Percentiles rank a stretch among this genome's conserved stretches.
phyloP scores from a whole-genome alignment of 2,329 filamentous ascomycete species.

The Xylaria sp. region DNA sequence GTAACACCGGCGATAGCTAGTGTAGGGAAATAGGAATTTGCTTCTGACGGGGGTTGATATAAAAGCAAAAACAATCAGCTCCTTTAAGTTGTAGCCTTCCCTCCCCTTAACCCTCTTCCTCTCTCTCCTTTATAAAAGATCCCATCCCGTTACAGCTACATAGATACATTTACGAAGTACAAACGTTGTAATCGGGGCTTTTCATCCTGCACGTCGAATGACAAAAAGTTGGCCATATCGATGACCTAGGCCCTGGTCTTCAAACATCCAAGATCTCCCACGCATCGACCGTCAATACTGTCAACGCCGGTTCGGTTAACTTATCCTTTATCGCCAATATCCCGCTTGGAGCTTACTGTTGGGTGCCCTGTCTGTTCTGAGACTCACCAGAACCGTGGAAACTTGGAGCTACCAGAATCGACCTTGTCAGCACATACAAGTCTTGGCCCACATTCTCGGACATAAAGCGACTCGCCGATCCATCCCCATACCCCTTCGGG shows the following conservation, averaged over 20 bases:
- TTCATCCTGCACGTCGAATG: not conserved
- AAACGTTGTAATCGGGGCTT: not conserved
- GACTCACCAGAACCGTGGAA: conserved; percentile 38
- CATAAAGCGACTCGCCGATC: conserved; percentile 49
- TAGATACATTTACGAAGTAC: conserved; percentile 7
- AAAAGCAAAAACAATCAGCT: conserved; percentile 26
- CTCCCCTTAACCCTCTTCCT: conserved; percentile 16
- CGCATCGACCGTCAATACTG: conserved; percentile 14
- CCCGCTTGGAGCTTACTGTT: conserved; percentile 40
- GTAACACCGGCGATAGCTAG: not conserved
- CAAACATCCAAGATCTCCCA: not conserved
- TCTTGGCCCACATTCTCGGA: conserved; percentile 45
- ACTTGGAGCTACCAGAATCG: conserved; percentile 46
- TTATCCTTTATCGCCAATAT: conserved; percentile 34
- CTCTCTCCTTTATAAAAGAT: not conserved
- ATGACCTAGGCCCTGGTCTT: not conserved
- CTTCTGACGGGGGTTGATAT: conserved; percentile 23
- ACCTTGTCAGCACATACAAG: conserved; percentile 46
- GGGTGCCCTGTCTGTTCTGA: conserved; percentile 39
- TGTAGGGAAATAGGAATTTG: conserved; percentile 5
- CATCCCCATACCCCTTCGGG: conserved; percentile 43
- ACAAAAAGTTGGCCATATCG: not conserved
- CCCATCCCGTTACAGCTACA: not conserved
- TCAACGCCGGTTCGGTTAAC: conserved; percentile 15
- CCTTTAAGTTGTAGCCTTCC: conserved; percentile 6